A percentile compares a stretch with the other conserved stretches of the same genome.
phyloP scores from a whole-genome alignment of 2,329 filamentous ascomycete species.

The Zasmidium cellare region DNA sequence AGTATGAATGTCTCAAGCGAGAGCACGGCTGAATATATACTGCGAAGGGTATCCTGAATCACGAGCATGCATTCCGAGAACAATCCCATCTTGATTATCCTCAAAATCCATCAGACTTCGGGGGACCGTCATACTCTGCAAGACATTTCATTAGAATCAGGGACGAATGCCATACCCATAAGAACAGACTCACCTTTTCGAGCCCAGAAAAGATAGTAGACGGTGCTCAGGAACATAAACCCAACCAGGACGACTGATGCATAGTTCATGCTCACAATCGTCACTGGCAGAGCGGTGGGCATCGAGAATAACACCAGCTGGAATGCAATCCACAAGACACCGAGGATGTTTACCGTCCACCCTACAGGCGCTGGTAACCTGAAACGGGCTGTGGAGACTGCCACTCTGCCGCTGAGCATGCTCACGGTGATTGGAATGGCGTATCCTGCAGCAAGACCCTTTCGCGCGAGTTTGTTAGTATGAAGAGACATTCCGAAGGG shows the following conservation, averaged over 20 bases:
- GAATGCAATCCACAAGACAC: conserved; percentile 30
- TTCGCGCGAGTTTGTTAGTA: no score
- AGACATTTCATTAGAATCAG: no score
- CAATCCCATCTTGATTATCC: no score
- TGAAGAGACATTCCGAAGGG: no score
- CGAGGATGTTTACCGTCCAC: conserved; percentile 25
- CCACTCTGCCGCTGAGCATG: conserved; percentile 38
- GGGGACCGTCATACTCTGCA: conserved; percentile 8
- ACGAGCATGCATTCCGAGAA: no score
- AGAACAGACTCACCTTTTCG: conserved; percentile 8
- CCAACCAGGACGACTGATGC: conserved; percentile 57
- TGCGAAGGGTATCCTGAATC: no score
- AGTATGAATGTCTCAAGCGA: no score
- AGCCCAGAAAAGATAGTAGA: conserved; percentile 13
- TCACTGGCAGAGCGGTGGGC: conserved; percentile 56
- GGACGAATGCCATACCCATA: no score
- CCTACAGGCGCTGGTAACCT: conserved; percentile 35
- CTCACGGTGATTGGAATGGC: conserved; percentile 51
- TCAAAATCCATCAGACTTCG: background rate
- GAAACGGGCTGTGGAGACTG: conserved; percentile 12
- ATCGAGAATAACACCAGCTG: conserved; percentile 50
- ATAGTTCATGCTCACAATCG: conserved; percentile 57
- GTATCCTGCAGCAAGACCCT: conserved; percentile 55
- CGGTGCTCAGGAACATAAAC: conserved; percentile 42
- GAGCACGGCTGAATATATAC: no score